Conservation (phyloP, 2,329 filamentous ascomycete genomes). For the Fonsecaea pedrosoi region DNA sequence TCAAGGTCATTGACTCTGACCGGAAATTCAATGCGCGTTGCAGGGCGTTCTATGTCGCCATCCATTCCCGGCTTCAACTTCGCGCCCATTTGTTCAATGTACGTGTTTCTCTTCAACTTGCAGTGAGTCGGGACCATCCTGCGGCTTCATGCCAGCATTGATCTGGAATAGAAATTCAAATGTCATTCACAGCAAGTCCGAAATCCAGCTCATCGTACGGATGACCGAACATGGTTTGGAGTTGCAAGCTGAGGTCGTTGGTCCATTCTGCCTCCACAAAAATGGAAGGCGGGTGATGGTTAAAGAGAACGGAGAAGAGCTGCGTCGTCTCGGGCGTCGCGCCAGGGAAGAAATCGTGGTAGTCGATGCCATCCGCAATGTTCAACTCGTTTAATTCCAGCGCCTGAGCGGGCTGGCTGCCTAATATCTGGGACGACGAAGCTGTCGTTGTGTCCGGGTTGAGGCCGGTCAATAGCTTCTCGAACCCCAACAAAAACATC, state of each 20-base stretch:
- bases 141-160: neutral
- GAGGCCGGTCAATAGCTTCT: conserved; percentile 20
- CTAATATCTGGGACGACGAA: neutral
- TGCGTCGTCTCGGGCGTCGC: conserved; percentile 44
- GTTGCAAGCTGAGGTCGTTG: neutral
- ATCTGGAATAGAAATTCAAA: neutral
- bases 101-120: too few relatives aligned
- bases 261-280: neutral
- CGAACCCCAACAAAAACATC: conserved; percentile 46
- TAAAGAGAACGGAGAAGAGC: conserved; percentile 5
- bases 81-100: too few relatives aligned
- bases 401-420: neutral
- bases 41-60: too few relatives aligned
- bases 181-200: neutral
- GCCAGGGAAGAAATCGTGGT: conserved; percentile 47
- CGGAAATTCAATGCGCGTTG: neutral
- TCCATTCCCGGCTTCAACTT: too few relatives aligned
- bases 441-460: neutral
- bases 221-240: neutral
- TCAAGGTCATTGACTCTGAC: neutral
- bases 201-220: neutral
- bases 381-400: conserved; percentile 3
- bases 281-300: neutral
- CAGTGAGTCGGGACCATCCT: too few relatives aligned
- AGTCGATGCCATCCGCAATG: conserved; percentile 41